These are phyloP conservation scores for Eurotiales sp. DNA, from an alignment of 2,329 filamentous ascomycete species.

Conservation along the genomic window DNA sequence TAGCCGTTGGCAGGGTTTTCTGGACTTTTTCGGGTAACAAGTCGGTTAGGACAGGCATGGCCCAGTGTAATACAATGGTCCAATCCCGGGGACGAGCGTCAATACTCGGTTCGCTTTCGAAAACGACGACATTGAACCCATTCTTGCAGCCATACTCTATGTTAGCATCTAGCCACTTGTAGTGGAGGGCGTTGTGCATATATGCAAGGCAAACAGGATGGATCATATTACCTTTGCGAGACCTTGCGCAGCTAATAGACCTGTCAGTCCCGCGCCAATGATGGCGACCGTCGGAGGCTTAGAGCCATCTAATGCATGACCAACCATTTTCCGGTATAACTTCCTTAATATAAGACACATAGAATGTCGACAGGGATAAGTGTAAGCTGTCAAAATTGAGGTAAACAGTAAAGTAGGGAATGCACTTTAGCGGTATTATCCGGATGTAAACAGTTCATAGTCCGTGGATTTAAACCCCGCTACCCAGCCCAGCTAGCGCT, in stretches of 20 bases:
- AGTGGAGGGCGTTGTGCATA: too few relatives aligned
- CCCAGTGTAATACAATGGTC: conserved; percentile 13
- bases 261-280: conserved; percentile 9
- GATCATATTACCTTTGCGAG: conserved; percentile 5
- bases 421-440: background rate
- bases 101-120: conserved; percentile 2
- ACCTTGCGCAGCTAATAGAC: conserved; percentile 11
- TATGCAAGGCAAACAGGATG: background rate
- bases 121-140: conserved; percentile 4
- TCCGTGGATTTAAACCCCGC: too few relatives aligned
- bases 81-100: conserved; percentile 10
- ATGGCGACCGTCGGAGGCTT: conserved; percentile 6
- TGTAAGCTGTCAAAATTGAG: background rate
- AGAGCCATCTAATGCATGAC: background rate
- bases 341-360: background rate
- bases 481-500: too few relatives aligned
- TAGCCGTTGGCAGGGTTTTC: background rate
- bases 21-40: conserved; percentile 6
- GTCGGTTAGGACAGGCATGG: background rate
- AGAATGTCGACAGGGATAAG: background rate
- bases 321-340: background rate
- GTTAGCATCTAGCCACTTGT: too few relatives aligned
- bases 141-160: background rate
- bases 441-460: too few relatives aligned
- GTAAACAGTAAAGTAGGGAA: background rate